Conservation (phyloP, 331 rosid genomes). For the Phaseolus coccineus region DNA sequence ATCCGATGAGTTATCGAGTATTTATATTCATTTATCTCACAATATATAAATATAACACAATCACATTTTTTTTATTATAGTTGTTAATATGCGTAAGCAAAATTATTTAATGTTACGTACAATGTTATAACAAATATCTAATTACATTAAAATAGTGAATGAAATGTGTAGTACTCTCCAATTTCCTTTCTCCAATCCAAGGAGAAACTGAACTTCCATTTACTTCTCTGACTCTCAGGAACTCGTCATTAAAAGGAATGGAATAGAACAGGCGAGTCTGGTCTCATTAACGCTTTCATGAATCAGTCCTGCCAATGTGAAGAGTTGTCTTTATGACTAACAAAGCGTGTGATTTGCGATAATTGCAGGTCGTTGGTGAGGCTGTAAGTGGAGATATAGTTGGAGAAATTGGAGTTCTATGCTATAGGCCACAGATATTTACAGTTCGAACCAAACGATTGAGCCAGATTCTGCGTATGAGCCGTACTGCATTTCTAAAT, state of each 20-base stretch:
- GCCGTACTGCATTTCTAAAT: constrained; percentile 60
- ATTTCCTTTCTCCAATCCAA: constrained; percentile 15
- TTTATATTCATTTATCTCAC: no score
- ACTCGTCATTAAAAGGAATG: constrained; percentile 48
- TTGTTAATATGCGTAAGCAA: no score
- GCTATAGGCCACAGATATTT: constrained; percentile 77
- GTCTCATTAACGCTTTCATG: not conserved
- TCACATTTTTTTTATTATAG: no score
- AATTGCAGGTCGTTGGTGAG: constrained; percentile 65
- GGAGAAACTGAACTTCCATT: constrained; percentile 15
- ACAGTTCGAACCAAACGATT: constrained; percentile 75
- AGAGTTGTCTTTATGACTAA: constrained; percentile 2
- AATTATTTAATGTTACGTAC: no score
- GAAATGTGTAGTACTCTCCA: constrained; percentile 17
- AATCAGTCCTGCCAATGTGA: constrained; percentile 1
- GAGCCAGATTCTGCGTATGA: constrained; percentile 76
- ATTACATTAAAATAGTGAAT: no score
- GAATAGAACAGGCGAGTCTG: constrained; percentile 63
- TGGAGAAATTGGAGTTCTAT: constrained; percentile 86
- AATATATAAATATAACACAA: no score
- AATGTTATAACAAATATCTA: no score
- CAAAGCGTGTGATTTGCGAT: constrained; percentile 27
- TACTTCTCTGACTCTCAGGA: constrained; percentile 54
- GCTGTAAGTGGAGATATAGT: constrained; percentile 59
- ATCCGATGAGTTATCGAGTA: no score